These are phyloP conservation scores for Ceratocystis ficicola DNA, from an alignment of 2,329 filamentous ascomycete genomes.

Conservation along the genomic window DNA sequence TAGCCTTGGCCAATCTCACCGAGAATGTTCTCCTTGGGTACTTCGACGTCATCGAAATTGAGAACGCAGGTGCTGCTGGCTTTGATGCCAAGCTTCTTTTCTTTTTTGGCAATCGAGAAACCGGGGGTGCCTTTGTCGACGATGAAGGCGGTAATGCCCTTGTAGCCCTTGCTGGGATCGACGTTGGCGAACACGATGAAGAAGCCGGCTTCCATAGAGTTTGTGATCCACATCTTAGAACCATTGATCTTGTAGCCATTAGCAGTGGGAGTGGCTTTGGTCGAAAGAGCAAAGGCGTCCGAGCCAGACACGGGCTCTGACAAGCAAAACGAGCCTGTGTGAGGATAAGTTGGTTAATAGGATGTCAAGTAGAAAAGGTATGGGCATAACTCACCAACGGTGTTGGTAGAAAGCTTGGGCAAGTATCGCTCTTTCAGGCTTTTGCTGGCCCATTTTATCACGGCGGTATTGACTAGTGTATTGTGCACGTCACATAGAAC, in stretches of 20 bases:
- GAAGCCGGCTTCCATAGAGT: slow-evolving; percentile 82
- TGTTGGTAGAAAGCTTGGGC: slow-evolving; percentile 78
- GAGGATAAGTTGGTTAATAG: slow-evolving; percentile 1
- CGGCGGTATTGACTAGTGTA: slow-evolving; percentile 87
- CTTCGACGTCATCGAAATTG: slow-evolving; percentile 90
- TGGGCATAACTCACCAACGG: slow-evolving; percentile 43
- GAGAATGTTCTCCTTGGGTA: slow-evolving; percentile 77
- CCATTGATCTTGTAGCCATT: slow-evolving; percentile 79
- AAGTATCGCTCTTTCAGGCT: slow-evolving; percentile 75
- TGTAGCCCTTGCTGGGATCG: slow-evolving; percentile 83
- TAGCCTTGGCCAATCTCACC: slow-evolving; percentile 86
- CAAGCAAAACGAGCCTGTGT: slow-evolving; percentile 64
- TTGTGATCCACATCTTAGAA: slow-evolving; percentile 99
- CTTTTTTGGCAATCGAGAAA: slow-evolving; percentile 96
- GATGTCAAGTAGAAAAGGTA: not conserved
- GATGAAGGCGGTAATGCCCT: slow-evolving; percentile 91
- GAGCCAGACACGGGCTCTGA: slow-evolving; percentile 88
- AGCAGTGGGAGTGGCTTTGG: slow-evolving; percentile 72
- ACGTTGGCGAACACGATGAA: slow-evolving; percentile 98
- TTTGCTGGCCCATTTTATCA: slow-evolving; percentile 71
- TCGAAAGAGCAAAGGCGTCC: slow-evolving; percentile 89
- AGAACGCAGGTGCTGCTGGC: slow-evolving; percentile 94
- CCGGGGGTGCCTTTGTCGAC: slow-evolving; percentile 82
- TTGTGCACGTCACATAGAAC: slow-evolving; percentile 97
- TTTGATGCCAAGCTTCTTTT: slow-evolving; percentile 97